Base-by-base conservation (phyloP, 108 stramenopile genomes). In the Mediolabrus comicus region DNA sequence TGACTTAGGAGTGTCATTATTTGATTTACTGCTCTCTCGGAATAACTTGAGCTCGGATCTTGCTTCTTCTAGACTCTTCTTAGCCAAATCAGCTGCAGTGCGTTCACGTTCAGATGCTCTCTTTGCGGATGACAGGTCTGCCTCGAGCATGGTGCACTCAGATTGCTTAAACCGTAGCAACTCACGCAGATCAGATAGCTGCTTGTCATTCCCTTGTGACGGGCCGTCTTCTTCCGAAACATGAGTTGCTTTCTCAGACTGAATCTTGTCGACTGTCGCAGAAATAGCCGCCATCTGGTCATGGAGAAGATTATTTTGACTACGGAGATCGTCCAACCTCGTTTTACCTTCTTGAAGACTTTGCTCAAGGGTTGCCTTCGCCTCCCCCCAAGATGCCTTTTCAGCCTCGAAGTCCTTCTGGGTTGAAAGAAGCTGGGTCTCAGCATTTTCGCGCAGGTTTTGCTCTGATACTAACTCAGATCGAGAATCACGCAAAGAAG, bases 51-150 rank as follows among this genome's bases (percentile, higher is more conserved):
- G 77, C 60, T 96, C 95, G 19, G 86, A 80, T 28, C 91, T 64
- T 8, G 88, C 87, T 33, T 96, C 88, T 27, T 96, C 92, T 2
- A 94, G 71, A 67, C 82, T 87, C 24, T 87, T 71, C 69, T 86
- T 86, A n/a, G 84, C 79, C 33, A 92, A 74, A 12, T 77, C 81
- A n/a, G 80, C 74, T 31, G 84, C 65, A 32, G 91, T 81, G 17
- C 87, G 76, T 72, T 96, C 95, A 14, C 92, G 75, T 63, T 94
- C 95, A 7, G 80, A 61, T 14, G 83, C 66, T 10, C 91, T 87
- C 34, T 84, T 83, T 30, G 84, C 79, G 16, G 90, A 80, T 58
- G 93, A 90, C 4, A 96, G 65, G 59, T 94, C 84, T 8, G 80
- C 83, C 55, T 94, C 81, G 11, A 87, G 72, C 74, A 90, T 73